Evolutionary conservation across 108 stramenopile species (phyloP), one percentile per base, ranked within the genome.

Genomic region (Aurantiochytrium sp.): DNA sequence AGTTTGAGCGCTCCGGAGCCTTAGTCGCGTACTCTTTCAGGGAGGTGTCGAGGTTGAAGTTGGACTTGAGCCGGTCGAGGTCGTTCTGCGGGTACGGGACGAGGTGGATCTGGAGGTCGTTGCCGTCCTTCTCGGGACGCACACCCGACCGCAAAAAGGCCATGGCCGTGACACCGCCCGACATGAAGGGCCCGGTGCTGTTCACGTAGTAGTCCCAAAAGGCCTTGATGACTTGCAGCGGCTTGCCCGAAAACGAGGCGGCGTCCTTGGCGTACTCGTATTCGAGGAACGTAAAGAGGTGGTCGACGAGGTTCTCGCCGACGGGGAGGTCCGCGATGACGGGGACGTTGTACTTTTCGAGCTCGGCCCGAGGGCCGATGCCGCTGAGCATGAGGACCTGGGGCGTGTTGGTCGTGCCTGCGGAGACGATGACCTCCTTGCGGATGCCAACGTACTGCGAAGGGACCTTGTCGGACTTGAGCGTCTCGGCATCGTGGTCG

Each of bases 391-490:
- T 87, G 3, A 96, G 88, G 45, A 96, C 69, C 88, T 96, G 95
- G 52, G 95, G 95, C 27, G 95, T 91, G 54, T 87, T 87, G 55
- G 93, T 90, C 39, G 95, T 90, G 48, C 95, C 95, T 3, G 94
- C 90, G 24, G 91, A 69, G 41, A 95, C 45, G n/a, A 96, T 93
- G 53, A 96, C 94, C 89, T 94, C 93, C 55, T 87, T 81, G 21
- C 30, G 21, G n/a, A 3, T 30, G 10, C 19, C 10, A 12, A 81
- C 39, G 45, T 30, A 81, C 24, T 48, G 73, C 24, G 39, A 48
- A 17, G 73, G 73, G 19, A 81, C 24, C 2, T 41, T 48, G 39
- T 81, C 73, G 45, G 42, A 27, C 73, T 41, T 48, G 27, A 81
- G 45, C 39, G 73, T 48, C 24, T 41, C 73, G 39, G 45, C 24